Conservation (phyloP, 768 basidiomycete genomes). For the Phaffia australis region DNA sequence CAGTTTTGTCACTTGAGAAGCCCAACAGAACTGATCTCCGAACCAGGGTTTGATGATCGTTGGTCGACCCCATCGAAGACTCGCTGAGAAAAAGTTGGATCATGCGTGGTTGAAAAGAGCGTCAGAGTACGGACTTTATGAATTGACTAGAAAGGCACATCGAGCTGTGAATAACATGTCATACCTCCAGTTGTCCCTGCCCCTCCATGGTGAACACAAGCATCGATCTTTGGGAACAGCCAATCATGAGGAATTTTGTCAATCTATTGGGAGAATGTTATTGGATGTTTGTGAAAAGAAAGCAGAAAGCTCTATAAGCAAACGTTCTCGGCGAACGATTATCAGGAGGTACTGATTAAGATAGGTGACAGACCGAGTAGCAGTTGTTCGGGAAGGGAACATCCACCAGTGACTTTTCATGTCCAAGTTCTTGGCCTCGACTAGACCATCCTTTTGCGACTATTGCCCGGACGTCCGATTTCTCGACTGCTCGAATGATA, state of each 20-base stretch:
- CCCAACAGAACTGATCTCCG: slow-evolving; percentile 59
- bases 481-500: slow-evolving; percentile 53
- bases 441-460: slow-evolving; percentile 59
- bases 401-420: slow-evolving; percentile 37
- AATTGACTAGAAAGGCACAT: too few species aligned
- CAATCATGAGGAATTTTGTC: slow-evolving; percentile 55
- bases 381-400: slow-evolving; percentile 48
- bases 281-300: background rate
- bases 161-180: too few species aligned
- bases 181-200: slow-evolving; percentile 58
- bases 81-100: slow-evolving; percentile 32
- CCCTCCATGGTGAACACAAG: slow-evolving; percentile 57
- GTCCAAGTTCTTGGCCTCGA: slow-evolving; percentile 38
- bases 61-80: slow-evolving; percentile 42
- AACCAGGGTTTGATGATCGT: slow-evolving; percentile 64
- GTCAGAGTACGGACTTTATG: too few species aligned
- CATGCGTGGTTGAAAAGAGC: slow-evolving; percentile 39
- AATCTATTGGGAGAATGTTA: slow-evolving; percentile 35
- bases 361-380: slow-evolving; percentile 38
- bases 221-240: slow-evolving; percentile 46
- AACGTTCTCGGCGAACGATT: background rate
- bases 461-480: slow-evolving; percentile 57
- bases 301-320: background rate
- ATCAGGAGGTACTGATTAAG: background rate
- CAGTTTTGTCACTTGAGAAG: slow-evolving; percentile 52